Evolutionary conservation across 2,329 filamentous ascomycete species (phyloP).

Genomic region (Pochonia chlamydosporia): DNA sequence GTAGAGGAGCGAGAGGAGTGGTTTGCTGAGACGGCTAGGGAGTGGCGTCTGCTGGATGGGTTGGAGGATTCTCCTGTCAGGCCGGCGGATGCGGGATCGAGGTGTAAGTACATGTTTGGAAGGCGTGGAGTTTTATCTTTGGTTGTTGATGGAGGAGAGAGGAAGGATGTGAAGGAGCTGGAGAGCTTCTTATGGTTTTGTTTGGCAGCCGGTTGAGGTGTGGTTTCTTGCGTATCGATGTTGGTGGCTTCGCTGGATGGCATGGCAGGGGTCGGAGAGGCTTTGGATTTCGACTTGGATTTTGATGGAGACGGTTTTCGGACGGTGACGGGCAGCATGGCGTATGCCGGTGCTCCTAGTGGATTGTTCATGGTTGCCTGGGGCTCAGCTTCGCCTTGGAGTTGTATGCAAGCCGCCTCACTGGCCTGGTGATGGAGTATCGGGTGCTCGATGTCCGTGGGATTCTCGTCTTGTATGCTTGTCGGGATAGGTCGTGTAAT

Average conservation of each 20-base stretch:
- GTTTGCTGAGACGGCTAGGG: neutral
- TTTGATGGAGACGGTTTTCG: neutral
- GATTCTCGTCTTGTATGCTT: no score
- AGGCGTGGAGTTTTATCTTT: neutral
- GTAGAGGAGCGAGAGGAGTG: neutral
- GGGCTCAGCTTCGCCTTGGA: neutral
- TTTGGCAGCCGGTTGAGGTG: neutral
- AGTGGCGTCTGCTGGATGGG: neutral
- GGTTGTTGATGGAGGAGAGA: neutral
- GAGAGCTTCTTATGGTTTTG: neutral
- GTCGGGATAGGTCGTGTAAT: no score
- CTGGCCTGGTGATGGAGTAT: no score
- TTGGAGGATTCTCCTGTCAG: neutral
- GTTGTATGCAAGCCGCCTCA: neutral
- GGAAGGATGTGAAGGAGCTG: neutral
- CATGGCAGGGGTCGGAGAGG: no score
- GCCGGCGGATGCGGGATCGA: neutral
- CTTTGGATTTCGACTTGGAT: no score
- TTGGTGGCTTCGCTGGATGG: neutral
- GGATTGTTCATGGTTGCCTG: slow-evolving; percentile 1
- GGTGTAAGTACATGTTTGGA: neutral
- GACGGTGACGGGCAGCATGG: slow-evolving; percentile 1
- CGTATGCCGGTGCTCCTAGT: slow-evolving; percentile 1
- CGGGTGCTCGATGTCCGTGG: no score
- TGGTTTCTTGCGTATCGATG: neutral